Percentiles rank a stretch among this genome's conserved stretches.
These are phyloP conservation scores for Botrytis squamosa DNA, from an alignment of 2,329 filamentous ascomycete species.

Conservation along the genomic window DNA sequence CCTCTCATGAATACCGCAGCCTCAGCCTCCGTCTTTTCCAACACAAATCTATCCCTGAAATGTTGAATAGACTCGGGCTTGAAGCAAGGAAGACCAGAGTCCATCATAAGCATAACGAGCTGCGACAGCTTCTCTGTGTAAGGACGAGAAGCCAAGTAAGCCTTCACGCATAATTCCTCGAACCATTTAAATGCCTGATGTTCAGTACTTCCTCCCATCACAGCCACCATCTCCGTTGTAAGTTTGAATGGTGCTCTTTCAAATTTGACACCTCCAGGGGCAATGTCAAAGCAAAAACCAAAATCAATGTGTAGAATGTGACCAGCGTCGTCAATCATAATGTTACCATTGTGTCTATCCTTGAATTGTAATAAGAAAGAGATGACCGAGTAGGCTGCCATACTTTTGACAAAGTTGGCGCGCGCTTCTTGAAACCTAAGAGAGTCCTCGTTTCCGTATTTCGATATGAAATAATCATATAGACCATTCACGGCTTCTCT, in stretches of 20 bases:
- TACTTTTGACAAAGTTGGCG: constrained; percentile 97
- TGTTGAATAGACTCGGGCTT: constrained; percentile 93
- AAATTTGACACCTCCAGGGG: constrained; percentile 93
- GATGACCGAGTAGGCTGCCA: constrained; percentile 98
- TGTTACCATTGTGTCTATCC: constrained; percentile 98
- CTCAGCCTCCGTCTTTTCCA: constrained; percentile 88
- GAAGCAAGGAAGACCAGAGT: constrained; percentile 94
- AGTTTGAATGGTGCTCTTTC: constrained; percentile 98
- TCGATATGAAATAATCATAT: constrained; percentile 96
- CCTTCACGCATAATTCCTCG: constrained; percentile 93
- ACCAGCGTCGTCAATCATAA: constrained; percentile 97
- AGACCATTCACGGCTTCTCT: constrained; percentile 96
- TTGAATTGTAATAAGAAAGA: constrained; percentile 98
- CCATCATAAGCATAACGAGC: constrained; percentile 92
- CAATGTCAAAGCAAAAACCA: constrained; percentile 99
- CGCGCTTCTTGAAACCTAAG: constrained; percentile 92
- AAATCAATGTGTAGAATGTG: constrained; percentile 99
- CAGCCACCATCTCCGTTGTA: constrained; percentile 95
- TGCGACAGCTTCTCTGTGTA: constrained; percentile 87
- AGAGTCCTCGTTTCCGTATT: constrained; percentile 95
- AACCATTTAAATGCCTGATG: constrained; percentile 94
- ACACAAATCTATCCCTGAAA: constrained; percentile 87
- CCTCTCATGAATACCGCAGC: constrained; percentile 93
- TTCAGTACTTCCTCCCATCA: constrained; percentile 86
- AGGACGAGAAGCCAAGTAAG: constrained; percentile 83